Conservation (phyloP, 345 rosid species). For the Rubroshorea leprosula region DNA sequence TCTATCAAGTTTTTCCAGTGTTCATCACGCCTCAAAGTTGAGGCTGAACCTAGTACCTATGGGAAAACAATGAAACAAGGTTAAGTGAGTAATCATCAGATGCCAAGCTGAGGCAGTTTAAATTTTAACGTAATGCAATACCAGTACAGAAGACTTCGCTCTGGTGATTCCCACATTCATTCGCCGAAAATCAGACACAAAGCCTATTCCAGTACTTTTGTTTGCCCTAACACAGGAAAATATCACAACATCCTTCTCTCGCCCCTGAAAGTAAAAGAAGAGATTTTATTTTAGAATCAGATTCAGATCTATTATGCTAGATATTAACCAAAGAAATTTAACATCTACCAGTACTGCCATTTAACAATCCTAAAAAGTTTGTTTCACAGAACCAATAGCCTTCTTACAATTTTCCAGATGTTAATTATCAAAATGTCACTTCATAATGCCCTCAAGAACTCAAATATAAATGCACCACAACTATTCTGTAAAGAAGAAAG, state of each 20-base stretch:
- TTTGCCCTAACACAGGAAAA: conserved; percentile 94
- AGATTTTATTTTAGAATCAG: too few species aligned
- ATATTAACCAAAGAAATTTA: too few species aligned
- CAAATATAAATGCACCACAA: not conserved
- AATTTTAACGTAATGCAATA: conserved; percentile 12
- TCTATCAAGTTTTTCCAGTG: conserved; percentile 75
- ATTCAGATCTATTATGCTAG: too few species aligned
- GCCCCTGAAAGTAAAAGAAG: conserved; percentile 47
- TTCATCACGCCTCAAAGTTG: conserved; percentile 59
- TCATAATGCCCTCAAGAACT: not conserved
- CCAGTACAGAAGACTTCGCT: conserved; percentile 91
- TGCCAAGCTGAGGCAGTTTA: not conserved
- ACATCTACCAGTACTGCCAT: too few species aligned
- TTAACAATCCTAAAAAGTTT: too few species aligned
- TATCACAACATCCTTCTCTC: conserved; percentile 92
- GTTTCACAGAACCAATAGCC: too few species aligned
- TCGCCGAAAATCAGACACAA: conserved; percentile 74
- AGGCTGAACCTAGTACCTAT: conserved; percentile 89
- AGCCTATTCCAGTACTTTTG: conserved; percentile 61
- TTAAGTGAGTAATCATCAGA: too few species aligned
- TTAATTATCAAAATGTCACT: not conserved
- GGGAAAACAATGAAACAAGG: conserved; percentile 2
- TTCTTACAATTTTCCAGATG: too few species aligned
- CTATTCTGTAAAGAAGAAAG: conserved; percentile 2
- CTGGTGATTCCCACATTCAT: conserved; percentile 97